Evolutionary conservation across 495 filamentous ascomycete species (phyloP).

Genomic region (Pseudevernia furfuracea): DNA sequence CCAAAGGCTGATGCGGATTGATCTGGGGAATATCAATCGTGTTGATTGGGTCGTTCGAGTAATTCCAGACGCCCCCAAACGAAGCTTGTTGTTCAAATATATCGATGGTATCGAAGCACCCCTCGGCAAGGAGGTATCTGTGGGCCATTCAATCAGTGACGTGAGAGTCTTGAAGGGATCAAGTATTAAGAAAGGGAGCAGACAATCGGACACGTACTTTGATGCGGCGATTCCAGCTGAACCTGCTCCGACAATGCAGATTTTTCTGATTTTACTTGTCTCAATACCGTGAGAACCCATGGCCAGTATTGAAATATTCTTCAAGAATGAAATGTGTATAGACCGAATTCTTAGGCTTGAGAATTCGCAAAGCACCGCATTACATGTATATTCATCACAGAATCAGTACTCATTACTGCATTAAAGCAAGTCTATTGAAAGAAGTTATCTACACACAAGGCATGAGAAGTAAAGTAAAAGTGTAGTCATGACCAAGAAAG

Average conservation of each 20-base stretch:
- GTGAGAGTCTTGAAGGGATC: not conserved
- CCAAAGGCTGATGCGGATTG: slow-evolving; percentile 35
- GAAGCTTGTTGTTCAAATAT: slow-evolving; percentile 73
- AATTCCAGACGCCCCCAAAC: slow-evolving; percentile 81
- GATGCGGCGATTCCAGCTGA: slow-evolving; percentile 60
- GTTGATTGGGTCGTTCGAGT: slow-evolving; percentile 26
- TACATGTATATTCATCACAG: not conserved
- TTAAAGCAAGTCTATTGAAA: not conserved
- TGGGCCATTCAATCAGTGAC: not conserved
- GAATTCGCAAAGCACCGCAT: not conserved
- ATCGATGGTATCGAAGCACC: slow-evolving; percentile 59
- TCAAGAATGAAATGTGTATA: not conserved
- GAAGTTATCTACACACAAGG: not conserved
- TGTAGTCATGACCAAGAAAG: not conserved
- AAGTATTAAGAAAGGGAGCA: not conserved
- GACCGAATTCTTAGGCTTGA: too few relatives aligned
- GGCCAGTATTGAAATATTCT: not conserved
- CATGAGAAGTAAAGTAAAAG: not conserved
- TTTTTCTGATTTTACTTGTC: slow-evolving; percentile 20
- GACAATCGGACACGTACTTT: slow-evolving; percentile 34
- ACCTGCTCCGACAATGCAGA: slow-evolving; percentile 67
- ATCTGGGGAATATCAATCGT: slow-evolving; percentile 34
- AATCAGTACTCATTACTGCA: not conserved
- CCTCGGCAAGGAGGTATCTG: slow-evolving; percentile 69
- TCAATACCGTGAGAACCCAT: not conserved